A percentile compares a stretch with the other conserved stretches of the same genome.
These are phyloP conservation scores for Yamadazyma triangularis DNA, from an alignment of 1,139 yeast genomes.

Conservation along the genomic window DNA sequence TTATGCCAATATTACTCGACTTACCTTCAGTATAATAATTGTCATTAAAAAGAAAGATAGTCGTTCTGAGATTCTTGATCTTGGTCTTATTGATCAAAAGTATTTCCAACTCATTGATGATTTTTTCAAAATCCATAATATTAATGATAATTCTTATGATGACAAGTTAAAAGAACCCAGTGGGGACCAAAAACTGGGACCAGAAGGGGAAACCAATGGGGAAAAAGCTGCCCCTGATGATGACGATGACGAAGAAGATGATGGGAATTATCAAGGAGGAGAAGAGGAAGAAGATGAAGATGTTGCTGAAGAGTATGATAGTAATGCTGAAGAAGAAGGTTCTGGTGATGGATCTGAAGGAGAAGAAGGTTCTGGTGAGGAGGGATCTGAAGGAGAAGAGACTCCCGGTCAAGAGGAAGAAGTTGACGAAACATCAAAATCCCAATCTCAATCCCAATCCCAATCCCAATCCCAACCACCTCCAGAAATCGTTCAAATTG, in stretches of 20 bases:
- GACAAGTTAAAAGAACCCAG: slow-evolving; percentile 65
- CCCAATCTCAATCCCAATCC: neutral
- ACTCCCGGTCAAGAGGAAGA: slow-evolving; percentile 13
- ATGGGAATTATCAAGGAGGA: slow-evolving; percentile 24
- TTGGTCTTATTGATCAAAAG: slow-evolving; percentile 86
- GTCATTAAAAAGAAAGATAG: slow-evolving; percentile 30
- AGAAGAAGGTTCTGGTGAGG: slow-evolving; percentile 21
- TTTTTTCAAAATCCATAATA: slow-evolving; percentile 62
- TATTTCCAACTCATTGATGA: slow-evolving; percentile 70
- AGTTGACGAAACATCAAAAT: slow-evolving; percentile 1
- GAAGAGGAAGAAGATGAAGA: slow-evolving; percentile 23
- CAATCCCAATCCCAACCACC: too few species aligned
- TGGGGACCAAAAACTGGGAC: slow-evolving; percentile 26
- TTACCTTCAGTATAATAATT: slow-evolving; percentile 70
- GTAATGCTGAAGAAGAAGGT: slow-evolving; percentile 22
- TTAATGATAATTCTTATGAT: slow-evolving; percentile 77
- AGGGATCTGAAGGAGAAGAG: slow-evolving; percentile 19
- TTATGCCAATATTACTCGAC: slow-evolving; percentile 78
- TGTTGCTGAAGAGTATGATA: slow-evolving; percentile 27
- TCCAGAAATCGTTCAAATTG: neutral
- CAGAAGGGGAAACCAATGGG: slow-evolving; percentile 29
- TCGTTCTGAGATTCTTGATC: slow-evolving; percentile 42
- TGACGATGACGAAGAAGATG: slow-evolving; percentile 24
- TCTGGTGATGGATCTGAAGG: slow-evolving; percentile 15
- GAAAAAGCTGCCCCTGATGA: slow-evolving; percentile 42